Conservation (phyloP, 2,329 filamentous ascomycete genomes). For the Aspergillus candidus region DNA sequence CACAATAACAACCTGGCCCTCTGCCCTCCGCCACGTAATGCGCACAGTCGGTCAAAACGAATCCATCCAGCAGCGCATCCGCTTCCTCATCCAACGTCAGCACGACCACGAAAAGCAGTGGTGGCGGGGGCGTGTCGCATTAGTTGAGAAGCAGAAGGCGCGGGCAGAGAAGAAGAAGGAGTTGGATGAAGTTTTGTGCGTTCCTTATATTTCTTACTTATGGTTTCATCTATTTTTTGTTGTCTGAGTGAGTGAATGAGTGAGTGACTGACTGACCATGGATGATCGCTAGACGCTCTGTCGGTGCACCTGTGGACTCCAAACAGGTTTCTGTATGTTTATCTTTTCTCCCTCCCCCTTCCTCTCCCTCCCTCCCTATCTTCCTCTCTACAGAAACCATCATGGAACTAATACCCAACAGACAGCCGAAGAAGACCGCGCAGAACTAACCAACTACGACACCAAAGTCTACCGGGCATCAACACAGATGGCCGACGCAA, state of each 20-base stretch:
- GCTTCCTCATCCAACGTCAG: constrained; percentile 57
- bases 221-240: too few species aligned
- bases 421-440: constrained; percentile 44
- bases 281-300: too few species aligned
- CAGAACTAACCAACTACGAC: constrained; percentile 55
- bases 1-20: constrained; percentile 47
- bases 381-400: neutral
- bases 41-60: constrained; percentile 43
- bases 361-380: neutral
- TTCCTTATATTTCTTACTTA: constrained; percentile 6
- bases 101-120: constrained; percentile 58
- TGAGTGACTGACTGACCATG: too few species aligned
- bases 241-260: too few species aligned
- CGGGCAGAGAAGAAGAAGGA: constrained; percentile 49
- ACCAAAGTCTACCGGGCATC: constrained; percentile 57
- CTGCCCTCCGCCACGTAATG: constrained; percentile 48
- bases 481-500: constrained; percentile 53
- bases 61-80: constrained; percentile 40
- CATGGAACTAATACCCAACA: constrained; percentile 13
- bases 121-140: constrained; percentile 48
- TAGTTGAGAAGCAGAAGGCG: constrained; percentile 48
- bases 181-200: constrained; percentile 51
- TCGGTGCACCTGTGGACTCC: too few species aligned
- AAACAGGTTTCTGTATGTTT: neutral
- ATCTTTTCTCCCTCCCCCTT: neutral